These are phyloP conservation scores for Claviceps maximensis DNA, from an alignment of 2,329 filamentous ascomycete genomes.

Conservation along the genomic window DNA sequence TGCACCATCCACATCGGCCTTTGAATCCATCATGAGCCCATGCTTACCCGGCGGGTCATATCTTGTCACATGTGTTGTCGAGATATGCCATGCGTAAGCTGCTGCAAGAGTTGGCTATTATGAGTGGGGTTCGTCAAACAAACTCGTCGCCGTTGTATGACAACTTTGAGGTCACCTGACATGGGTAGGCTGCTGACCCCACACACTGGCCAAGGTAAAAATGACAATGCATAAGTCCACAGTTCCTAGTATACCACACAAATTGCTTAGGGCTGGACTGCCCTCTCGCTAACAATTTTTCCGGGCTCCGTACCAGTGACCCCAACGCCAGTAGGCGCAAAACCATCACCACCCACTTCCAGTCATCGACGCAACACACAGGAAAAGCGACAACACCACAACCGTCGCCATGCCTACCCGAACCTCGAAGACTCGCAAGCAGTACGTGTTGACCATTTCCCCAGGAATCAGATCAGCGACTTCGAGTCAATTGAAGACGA, in stretches of 20 bases:
- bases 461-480: background rate
- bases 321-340: constrained; percentile 20
- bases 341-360: constrained; percentile 25
- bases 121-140: background rate
- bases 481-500: constrained; percentile 3
- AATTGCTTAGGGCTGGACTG: constrained; percentile 26
- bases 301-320: constrained; percentile 13
- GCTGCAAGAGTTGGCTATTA: background rate
- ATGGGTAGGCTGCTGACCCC: background rate
- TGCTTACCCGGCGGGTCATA: background rate
- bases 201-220: background rate
- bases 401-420: constrained; percentile 58
- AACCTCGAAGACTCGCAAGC: constrained; percentile 65
- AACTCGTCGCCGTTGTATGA: constrained; percentile 9
- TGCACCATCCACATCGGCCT: constrained; percentile 7
- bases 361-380: constrained; percentile 22
- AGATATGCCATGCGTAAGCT: background rate
- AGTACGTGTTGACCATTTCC: constrained; percentile 38
- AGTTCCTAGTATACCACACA: background rate
- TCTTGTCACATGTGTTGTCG: background rate
- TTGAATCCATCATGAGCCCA: constrained; percentile 6
- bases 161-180: constrained; percentile 19
- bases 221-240: background rate
- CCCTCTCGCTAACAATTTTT: constrained; percentile 29
- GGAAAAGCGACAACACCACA: constrained; percentile 31